Evolutionary conservation across 176 grass and related monocot genomes (phyloP).

Genomic region (Aegilops umbellulata): DNA sequence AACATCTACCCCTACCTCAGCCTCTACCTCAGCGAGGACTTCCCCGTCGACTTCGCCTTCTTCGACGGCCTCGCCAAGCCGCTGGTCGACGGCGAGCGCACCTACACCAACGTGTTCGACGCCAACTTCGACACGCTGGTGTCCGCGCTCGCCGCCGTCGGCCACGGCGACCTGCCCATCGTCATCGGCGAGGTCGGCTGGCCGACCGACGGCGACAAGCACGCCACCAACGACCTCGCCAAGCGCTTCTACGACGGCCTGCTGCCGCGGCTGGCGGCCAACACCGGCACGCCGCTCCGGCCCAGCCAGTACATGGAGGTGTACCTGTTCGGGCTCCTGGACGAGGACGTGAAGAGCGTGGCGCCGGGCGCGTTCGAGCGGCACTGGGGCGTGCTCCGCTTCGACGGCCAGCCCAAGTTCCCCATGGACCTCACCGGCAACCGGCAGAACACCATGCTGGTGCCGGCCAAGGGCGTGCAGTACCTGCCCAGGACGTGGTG

Average conservation of each 20-base stretch:
- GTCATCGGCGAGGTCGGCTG: slow-evolving; percentile 94
- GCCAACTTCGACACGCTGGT: slow-evolving; percentile 89
- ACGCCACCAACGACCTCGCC: slow-evolving; percentile 51
- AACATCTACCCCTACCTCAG: slow-evolving; percentile 98
- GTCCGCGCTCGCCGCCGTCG: slow-evolving; percentile 52
- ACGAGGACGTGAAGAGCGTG: slow-evolving; percentile 87
- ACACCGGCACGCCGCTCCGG: slow-evolving; percentile 65
- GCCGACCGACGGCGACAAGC: slow-evolving; percentile 86
- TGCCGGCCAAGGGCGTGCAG: slow-evolving; percentile 37
- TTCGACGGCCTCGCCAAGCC: slow-evolving; percentile 63
- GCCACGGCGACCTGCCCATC: slow-evolving; percentile 63
- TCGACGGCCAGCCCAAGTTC: slow-evolving; percentile 88
- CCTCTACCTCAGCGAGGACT: slow-evolving; percentile 68
- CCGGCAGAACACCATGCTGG: slow-evolving; percentile 45
- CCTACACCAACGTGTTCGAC: slow-evolving; percentile 91
- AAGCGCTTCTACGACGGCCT: slow-evolving; percentile 90
- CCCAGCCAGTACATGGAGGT: slow-evolving; percentile 86
- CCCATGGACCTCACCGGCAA: slow-evolving; percentile 65
- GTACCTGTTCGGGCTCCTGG: slow-evolving; percentile 79
- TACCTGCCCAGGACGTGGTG: slow-evolving; percentile 56
- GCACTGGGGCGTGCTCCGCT: slow-evolving; percentile 86
- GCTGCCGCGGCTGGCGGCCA: slow-evolving; percentile 42
- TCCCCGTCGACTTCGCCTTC: slow-evolving; percentile 89
- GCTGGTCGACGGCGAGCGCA: slow-evolving; percentile 38
- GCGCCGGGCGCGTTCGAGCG: slow-evolving; percentile 88